Percentiles rank a stretch among this genome's conserved stretches.
These are phyloP conservation scores for Coprinopsis sp. DNA, from an alignment of 768 basidiomycete species.

Conservation along the genomic window DNA sequence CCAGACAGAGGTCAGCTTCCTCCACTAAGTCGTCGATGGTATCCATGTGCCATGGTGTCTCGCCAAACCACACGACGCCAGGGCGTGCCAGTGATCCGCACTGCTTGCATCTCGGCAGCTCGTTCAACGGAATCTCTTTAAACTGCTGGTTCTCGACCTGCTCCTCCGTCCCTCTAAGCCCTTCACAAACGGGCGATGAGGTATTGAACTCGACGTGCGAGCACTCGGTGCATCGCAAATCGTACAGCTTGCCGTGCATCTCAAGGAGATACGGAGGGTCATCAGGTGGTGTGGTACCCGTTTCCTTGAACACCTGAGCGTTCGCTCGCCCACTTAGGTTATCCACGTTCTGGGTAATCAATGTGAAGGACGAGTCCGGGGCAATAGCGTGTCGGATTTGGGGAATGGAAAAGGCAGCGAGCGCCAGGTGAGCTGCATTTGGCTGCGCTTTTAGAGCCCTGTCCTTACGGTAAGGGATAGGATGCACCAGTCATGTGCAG, in stretches of 20 bases:
- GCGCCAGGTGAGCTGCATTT: conserved; percentile 52
- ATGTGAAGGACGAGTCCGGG: conserved; percentile 41
- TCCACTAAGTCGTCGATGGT: conserved; percentile 37
- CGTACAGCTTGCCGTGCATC: conserved; percentile 61
- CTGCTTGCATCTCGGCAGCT: conserved; percentile 41
- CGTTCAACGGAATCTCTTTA: conserved; percentile 33
- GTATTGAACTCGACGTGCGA: conserved; percentile 35
- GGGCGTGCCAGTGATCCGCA: conserved; percentile 44
- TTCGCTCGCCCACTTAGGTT: conserved; percentile 42
- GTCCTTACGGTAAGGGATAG: conserved; percentile 12
- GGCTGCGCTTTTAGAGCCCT: conserved; percentile 46
- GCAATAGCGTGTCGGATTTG: conserved; percentile 32
- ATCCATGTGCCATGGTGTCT: conserved; percentile 34
- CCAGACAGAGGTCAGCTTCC: conserved; percentile 47
- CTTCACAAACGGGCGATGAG: conserved; percentile 40
- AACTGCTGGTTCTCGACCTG: conserved; percentile 28
- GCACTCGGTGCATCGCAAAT: conserved; percentile 50
- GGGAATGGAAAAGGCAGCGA: conserved; percentile 43
- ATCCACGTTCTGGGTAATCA: conserved; percentile 64
- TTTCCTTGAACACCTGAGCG: conserved; percentile 17
- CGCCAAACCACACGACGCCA: conserved; percentile 59
- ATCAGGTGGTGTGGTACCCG: conserved; percentile 11
- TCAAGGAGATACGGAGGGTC: conserved; percentile 37
- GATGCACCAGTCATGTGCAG: conserved; percentile 10
- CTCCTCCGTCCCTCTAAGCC: conserved; percentile 40